phyloP scores from a whole-genome alignment of 148 eudicot species.

The Simmondsia chinensis region DNA sequence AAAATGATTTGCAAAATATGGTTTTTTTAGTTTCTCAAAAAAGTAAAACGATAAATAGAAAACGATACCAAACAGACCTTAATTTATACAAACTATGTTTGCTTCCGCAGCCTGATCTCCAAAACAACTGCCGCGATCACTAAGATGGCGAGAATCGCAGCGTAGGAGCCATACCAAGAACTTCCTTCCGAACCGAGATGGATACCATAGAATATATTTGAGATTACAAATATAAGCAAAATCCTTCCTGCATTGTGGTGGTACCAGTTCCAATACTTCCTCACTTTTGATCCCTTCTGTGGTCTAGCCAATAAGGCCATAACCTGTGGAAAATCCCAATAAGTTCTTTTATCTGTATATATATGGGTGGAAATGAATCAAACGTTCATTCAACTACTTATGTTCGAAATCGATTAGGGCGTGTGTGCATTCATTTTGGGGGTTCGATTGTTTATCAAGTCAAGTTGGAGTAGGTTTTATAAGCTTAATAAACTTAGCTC shows the following conservation, averaged over 20 bases:
- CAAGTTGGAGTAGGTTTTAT: no score
- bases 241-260: slow-evolving; percentile 62
- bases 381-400: no score
- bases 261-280: slow-evolving; percentile 93
- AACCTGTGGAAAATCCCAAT: slow-evolving; percentile 24
- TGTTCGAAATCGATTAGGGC: no score
- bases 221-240: slow-evolving; percentile 36
- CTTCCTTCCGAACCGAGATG: slow-evolving; percentile 52
- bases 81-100: slow-evolving; percentile 17
- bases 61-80: not conserved
- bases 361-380: no score
- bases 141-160: slow-evolving; percentile 26
- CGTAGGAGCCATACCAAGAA: slow-evolving; percentile 62
- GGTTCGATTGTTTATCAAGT: no score
- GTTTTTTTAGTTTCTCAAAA: no score
- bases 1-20: no score
- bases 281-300: slow-evolving; percentile 39
- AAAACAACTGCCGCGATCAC: slow-evolving; percentile 23
- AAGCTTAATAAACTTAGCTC: no score
- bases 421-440: no score
- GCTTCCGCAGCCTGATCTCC: slow-evolving; percentile 41
- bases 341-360: not conserved
- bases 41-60: no score
- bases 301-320: slow-evolving; percentile 69
- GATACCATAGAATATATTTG: slow-evolving; percentile 73